These are phyloP conservation scores for Xanthoconium separans DNA, from an alignment of 1,284 basidiomycete genomes.

Conservation along the genomic window DNA sequence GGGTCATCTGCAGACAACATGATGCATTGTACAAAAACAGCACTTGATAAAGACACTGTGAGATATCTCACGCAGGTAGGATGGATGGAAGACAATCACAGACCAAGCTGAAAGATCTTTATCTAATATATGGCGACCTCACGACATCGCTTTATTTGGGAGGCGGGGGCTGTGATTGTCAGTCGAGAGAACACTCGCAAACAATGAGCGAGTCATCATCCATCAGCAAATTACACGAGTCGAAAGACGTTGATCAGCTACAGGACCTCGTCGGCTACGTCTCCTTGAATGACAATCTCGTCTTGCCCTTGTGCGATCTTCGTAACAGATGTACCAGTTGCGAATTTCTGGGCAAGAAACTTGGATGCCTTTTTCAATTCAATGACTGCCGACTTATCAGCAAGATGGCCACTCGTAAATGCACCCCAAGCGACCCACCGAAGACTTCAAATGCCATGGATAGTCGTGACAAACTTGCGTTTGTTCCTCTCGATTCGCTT, in stretches of 20 bases:
- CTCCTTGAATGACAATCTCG: slow-evolving; percentile 95
- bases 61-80: too few relatives aligned
- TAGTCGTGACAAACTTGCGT: slow-evolving; percentile 85
- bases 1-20: too few relatives aligned
- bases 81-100: too few relatives aligned
- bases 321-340: slow-evolving; percentile 87
- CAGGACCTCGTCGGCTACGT: slow-evolving; percentile 83
- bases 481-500: slow-evolving; percentile 92
- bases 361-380: slow-evolving; percentile 94
- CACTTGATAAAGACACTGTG: too few relatives aligned
- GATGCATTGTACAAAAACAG: too few relatives aligned
- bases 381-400: slow-evolving; percentile 43
- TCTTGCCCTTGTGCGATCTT: slow-evolving; percentile 89
- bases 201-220: too few relatives aligned
- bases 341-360: slow-evolving; percentile 88
- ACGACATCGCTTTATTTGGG: too few relatives aligned
- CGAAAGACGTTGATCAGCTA: slow-evolving; percentile 56
- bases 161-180: too few relatives aligned
- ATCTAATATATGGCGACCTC: too few relatives aligned
- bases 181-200: too few relatives aligned
- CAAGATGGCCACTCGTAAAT: neutral
- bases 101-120: too few relatives aligned
- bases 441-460: slow-evolving; percentile 89
- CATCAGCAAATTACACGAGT: too few relatives aligned
- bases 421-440: slow-evolving; percentile 38